A percentile compares a stretch with the other conserved stretches of the same genome.
Evolutionary conservation across 805 yeast species (phyloP).

Genomic region (Kodamaea kakaduensis): DNA sequence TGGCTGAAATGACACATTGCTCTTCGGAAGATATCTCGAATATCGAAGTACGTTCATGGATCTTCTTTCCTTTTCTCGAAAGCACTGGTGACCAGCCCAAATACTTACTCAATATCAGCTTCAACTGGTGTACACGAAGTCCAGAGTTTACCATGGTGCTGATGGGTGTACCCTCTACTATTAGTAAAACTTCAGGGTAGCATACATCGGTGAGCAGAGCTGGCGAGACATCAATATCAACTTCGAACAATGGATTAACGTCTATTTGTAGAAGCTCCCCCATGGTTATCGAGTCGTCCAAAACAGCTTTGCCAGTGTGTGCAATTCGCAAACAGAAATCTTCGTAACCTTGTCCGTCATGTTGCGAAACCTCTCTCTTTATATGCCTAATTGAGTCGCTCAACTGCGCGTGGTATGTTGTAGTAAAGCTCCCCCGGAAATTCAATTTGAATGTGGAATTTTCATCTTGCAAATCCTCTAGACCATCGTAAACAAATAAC

Average conservation of each 20-base stretch:
- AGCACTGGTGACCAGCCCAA: background rate
- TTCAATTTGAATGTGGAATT: background rate
- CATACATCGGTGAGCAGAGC: slow-evolving; percentile 3
- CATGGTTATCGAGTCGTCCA: slow-evolving; percentile 1
- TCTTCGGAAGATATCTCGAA: background rate
- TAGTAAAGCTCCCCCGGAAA: background rate
- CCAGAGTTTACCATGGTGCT: slow-evolving; percentile 3
- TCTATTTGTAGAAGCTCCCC: slow-evolving; percentile 6
- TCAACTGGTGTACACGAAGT: slow-evolving; percentile 6
- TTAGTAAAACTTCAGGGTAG: background rate
- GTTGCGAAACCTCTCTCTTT: slow-evolving; percentile 1
- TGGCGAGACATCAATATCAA: slow-evolving; percentile 5
- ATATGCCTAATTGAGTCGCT: slow-evolving; percentile 3
- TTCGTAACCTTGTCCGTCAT: slow-evolving; percentile 1
- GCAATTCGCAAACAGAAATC: background rate
- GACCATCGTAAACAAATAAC: background rate
- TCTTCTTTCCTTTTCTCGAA: background rate
- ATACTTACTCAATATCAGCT: slow-evolving; percentile 4
- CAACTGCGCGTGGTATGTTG: slow-evolving; percentile 1
- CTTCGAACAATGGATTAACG: slow-evolving; percentile 6
- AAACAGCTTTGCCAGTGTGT: slow-evolving; percentile 1
- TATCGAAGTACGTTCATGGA: background rate
- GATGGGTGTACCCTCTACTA: slow-evolving; percentile 2
- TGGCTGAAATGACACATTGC: background rate
- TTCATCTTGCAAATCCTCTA: background rate